These are phyloP conservation scores for Echinosophora koreensis DNA, from an alignment of 306 rosid genomes.

Conservation along the genomic window DNA sequence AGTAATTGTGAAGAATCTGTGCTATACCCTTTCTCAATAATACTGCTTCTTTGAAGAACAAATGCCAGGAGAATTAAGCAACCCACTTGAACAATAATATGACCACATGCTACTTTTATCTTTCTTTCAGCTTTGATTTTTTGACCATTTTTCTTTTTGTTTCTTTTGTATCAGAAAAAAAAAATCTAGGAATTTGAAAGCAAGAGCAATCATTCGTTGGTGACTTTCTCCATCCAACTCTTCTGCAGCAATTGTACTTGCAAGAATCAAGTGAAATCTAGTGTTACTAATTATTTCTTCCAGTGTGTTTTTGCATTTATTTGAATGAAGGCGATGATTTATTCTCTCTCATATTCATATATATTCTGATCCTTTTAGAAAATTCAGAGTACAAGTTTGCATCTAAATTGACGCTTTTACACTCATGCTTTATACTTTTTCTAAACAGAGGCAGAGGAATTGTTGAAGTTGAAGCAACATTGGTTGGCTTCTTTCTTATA, in stretches of 20 bases:
- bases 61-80: constrained; percentile 36
- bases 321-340: no score
- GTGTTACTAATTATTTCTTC: constrained; percentile 45
- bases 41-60: constrained; percentile 26
- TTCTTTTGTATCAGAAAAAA: constrained; percentile 49
- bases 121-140: background rate
- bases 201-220: constrained; percentile 34
- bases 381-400: no score
- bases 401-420: no score
- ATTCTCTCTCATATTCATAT: no score
- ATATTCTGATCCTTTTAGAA: no score
- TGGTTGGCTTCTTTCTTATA: no score
- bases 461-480: no score
- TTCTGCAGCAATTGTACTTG: constrained; percentile 39
- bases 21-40: constrained; percentile 19
- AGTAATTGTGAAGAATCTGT: constrained; percentile 44
- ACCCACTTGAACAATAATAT: constrained; percentile 45
- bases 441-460: no score
- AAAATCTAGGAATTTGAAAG: constrained; percentile 60
- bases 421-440: no score
- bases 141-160: constrained; percentile 48
- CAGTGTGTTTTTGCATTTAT: no score
- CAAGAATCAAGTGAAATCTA: constrained; percentile 41
- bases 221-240: constrained; percentile 23
- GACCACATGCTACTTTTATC: constrained; percentile 32